These are phyloP conservation scores for Thuja plicata DNA, from an alignment of 83 land plant genomes.

Conservation along the genomic window DNA sequence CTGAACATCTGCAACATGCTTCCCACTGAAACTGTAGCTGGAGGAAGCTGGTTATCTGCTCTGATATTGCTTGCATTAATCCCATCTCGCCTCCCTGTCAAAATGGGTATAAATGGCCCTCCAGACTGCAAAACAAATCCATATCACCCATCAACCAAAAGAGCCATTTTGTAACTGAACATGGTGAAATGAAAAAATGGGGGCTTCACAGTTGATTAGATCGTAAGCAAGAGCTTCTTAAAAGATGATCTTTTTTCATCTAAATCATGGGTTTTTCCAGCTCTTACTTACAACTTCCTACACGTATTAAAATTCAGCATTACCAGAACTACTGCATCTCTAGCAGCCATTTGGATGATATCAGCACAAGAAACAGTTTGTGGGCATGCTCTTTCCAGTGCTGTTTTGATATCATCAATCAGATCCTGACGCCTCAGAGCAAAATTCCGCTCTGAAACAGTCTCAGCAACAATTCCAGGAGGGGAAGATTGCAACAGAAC, in stretches of 20 bases:
- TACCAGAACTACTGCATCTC: slow-evolving; percentile 27
- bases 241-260: no score
- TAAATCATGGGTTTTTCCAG: no score
- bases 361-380: slow-evolving; percentile 27
- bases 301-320: no score
- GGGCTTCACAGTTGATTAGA: no score
- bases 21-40: slow-evolving; percentile 15
- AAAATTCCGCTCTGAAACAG: slow-evolving; percentile 19
- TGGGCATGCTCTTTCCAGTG: slow-evolving; percentile 25
- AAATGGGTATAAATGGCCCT: slow-evolving; percentile 24
- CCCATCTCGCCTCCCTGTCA: slow-evolving; percentile 25
- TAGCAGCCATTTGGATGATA: slow-evolving; percentile 27
- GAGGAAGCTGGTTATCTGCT: slow-evolving; percentile 21
- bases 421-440: slow-evolving; percentile 20
- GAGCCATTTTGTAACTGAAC: no score
- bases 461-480: slow-evolving; percentile 14
- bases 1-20: slow-evolving; percentile 14
- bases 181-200: no score
- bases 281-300: no score
- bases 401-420: slow-evolving; percentile 19
- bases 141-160: no score
- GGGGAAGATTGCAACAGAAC: slow-evolving; percentile 18
- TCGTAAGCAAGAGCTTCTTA: no score
- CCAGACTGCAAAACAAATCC: slow-evolving; percentile 19
- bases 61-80: slow-evolving; percentile 21